A percentile compares a stretch with the other conserved stretches of the same genome.
Conservation (phyloP, 75 land plant species). For the Pinus taeda region DNA sequence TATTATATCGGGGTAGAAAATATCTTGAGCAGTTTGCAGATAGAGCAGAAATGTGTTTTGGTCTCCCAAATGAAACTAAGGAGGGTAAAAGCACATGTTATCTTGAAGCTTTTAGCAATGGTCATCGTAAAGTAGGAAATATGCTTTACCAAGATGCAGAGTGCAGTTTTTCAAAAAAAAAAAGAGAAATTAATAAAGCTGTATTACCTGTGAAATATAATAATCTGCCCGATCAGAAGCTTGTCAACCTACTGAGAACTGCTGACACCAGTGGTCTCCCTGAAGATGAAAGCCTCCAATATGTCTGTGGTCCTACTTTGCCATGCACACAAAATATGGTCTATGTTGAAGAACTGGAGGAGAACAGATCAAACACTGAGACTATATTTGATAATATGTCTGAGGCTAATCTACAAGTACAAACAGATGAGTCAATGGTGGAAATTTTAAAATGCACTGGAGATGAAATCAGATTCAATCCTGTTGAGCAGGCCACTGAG, state of each 20-base stretch:
- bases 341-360: conserved; percentile 1
- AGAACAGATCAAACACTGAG: conserved; percentile 5
- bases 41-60: conserved; percentile 2
- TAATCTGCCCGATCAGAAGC: background rate
- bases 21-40: conserved; percentile 22
- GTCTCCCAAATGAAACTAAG: background rate
- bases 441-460: conserved; percentile 8
- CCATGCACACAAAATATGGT: conserved; percentile 8
- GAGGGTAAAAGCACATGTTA: background rate
- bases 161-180: background rate
- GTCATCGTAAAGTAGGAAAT: background rate
- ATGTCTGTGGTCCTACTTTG: background rate
- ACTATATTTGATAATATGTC: background rate
- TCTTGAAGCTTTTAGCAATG: background rate
- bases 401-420: background rate
- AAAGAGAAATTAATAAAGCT: background rate
- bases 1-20: conserved; percentile 27
- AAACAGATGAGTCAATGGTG: background rate
- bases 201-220: conserved; percentile 2
- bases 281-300: background rate
- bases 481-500: conserved; percentile 37
- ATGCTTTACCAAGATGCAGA: background rate
- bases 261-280: conserved; percentile 1
- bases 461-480: conserved; percentile 23
- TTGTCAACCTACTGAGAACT: background rate